phyloP scores from a whole-genome alignment of 768 basidiomycete species.

The Tulasnella sp. region DNA sequence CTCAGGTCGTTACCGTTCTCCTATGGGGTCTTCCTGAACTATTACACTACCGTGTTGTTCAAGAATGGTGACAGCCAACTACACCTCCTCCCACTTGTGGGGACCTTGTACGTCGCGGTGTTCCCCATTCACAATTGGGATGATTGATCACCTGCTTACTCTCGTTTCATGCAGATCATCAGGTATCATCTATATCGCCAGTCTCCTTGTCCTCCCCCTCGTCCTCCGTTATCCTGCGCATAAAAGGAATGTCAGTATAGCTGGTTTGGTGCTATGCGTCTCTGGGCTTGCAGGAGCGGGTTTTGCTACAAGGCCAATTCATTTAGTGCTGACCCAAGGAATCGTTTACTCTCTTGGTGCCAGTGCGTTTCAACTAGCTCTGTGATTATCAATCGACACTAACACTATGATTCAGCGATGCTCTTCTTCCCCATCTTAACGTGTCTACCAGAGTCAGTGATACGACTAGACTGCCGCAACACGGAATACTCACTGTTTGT shows the following conservation, averaged over 20 bases:
- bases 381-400: not conserved
- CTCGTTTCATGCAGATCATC: no score
- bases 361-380: not conserved
- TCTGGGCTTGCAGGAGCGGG: conserved; percentile 2
- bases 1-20: conserved; percentile 11
- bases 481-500: not conserved
- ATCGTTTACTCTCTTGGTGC: conserved; percentile 9
- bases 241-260: conserved; percentile 1
- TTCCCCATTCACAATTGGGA: no score
- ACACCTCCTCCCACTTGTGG: conserved; percentile 8
- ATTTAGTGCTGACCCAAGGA: conserved; percentile 9
- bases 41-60: conserved; percentile 8
- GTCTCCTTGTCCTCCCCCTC: conserved; percentile 10
- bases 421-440: conserved; percentile 12
- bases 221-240: conserved; percentile 7
- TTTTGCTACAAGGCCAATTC: conserved; percentile 3
- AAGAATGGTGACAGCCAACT: not conserved
- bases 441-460: conserved; percentile 1
- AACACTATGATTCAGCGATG: not conserved
- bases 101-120: no score
- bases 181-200: conserved; percentile 10
- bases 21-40: conserved; percentile 13
- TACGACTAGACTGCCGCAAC: not conserved
- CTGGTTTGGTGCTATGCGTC: conserved; percentile 5
- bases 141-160: no score